Evolutionary conservation across 352 stramenopile genomes (phyloP), one percentile per base, ranked within the genome.

Genomic region (Globisporangium rhizosaccharum): DNA sequence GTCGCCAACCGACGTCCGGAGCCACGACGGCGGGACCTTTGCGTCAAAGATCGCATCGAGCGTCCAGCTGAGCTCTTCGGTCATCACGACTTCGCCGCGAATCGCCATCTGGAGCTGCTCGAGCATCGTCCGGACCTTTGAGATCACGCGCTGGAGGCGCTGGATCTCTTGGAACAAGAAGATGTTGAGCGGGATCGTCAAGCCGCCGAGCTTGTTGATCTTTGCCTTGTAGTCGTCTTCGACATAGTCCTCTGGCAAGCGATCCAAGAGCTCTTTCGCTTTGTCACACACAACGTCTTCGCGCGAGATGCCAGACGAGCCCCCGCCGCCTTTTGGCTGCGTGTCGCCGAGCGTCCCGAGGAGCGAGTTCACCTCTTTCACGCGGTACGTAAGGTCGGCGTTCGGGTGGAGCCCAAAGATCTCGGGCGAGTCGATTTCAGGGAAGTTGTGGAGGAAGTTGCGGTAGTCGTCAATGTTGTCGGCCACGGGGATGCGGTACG

Each of bases 111-210:
- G 91, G 42, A 99, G 64, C 66, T 98, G 92, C 61, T 91, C 85
- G 7, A 99, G 79, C 73, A 96, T 98, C 58, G 91, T 96, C 41
- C 93, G 82, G 45, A 99, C 96, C 72, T 98, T 98, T 54, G 82
- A 79, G 59, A 99, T 94, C 41, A 99, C 96, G 44, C 83, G 85
- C 67, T 99, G 94, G 49, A 99, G 77, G 1, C 96, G 86, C 72
- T 99, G 94, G 58, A 99, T 98, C 69, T 99, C 97, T 79, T 98
- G 96, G 79, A 98, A 99, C 25, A 99, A 73, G 70, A 99, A 99
- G 56, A 99, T 98, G 62, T 99, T 99, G 59, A 99, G 84, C 25
- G 97, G 96, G 52, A 98, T 92, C 51, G 90, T 88, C 49, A 99
- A 88, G 0, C 97, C 97, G 3, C 95, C 95, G 3, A 98, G 67